These are phyloP conservation scores for Pseudonectria buxi DNA, from an alignment of 2,329 filamentous ascomycete species.

Conservation along the genomic window DNA sequence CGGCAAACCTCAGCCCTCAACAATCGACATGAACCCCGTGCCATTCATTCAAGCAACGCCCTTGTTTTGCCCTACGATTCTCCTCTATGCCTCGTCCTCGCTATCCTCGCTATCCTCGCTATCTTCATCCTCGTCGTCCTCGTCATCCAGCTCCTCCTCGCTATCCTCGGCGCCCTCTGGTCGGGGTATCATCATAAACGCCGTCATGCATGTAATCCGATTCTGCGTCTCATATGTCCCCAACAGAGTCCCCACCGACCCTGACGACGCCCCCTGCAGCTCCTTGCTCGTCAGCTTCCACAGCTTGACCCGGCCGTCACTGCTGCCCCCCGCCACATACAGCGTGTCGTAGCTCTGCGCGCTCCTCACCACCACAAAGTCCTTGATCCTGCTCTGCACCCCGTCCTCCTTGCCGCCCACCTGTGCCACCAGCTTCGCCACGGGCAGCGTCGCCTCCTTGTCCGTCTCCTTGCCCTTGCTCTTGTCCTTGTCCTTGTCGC, in stretches of 20 bases:
- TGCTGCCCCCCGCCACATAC: conserved; percentile 68
- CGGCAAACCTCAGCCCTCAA: too few relatives aligned
- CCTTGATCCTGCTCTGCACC: conserved; percentile 72
- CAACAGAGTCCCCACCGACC: conserved; percentile 54
- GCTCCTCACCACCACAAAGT: conserved; percentile 63
- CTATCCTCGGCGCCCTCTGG: conserved; percentile 55
- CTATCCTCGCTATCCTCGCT: conserved; percentile 31
- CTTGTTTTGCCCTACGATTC: background rate
- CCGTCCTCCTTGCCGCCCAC: conserved; percentile 67
- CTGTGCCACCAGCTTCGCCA: conserved; percentile 65
- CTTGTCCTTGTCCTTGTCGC: conserved; percentile 13
- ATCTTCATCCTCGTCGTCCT: conserved; percentile 29
- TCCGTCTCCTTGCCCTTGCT: background rate
- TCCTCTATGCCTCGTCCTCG: conserved; percentile 17
- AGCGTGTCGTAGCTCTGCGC: conserved; percentile 32
- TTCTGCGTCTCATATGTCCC: conserved; percentile 80
- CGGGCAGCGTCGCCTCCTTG: conserved; percentile 34
- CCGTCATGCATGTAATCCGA: conserved; percentile 80
- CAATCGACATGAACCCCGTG: too few relatives aligned
- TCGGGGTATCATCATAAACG: conserved; percentile 74
- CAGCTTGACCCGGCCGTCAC: conserved; percentile 76
- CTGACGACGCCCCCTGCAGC: conserved; percentile 25
- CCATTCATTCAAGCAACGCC: too few relatives aligned
- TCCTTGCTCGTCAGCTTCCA: conserved; percentile 55
- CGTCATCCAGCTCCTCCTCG: conserved; percentile 43